Conservation (phyloP, 805 yeast genomes). For the Kuraishia hungarica region DNA sequence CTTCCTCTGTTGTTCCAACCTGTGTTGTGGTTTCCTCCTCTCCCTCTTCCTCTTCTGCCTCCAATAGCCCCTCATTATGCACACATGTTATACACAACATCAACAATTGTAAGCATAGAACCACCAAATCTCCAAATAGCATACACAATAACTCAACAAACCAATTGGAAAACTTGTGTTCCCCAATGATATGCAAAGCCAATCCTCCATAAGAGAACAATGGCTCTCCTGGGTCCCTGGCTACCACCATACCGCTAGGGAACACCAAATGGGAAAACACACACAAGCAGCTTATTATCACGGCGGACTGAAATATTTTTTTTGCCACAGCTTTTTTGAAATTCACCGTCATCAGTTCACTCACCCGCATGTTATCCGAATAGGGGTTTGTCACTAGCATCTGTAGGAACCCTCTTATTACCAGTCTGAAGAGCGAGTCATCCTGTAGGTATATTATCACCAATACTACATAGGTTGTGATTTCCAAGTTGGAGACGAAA, state of each 20-base stretch:
- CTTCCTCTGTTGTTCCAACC: background rate
- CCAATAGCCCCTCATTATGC: constrained; percentile 17
- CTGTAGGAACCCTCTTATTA: constrained; percentile 27
- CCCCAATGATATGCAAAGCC: constrained; percentile 39
- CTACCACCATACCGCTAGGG: constrained; percentile 14
- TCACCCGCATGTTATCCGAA: constrained; percentile 20
- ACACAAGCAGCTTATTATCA: constrained; percentile 16
- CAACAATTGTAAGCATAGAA: constrained; percentile 21
- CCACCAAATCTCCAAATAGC: constrained; percentile 21
- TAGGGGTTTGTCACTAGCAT: constrained; percentile 32
- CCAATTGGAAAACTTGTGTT: constrained; percentile 17
- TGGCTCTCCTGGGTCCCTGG: background rate
- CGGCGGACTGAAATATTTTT: constrained; percentile 18
- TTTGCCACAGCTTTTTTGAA: constrained; percentile 19
- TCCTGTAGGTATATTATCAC: constrained; percentile 32
- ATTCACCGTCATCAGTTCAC: constrained; percentile 12
- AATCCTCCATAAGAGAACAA: constrained; percentile 28
- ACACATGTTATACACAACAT: constrained; percentile 22
- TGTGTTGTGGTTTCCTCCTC: background rate
- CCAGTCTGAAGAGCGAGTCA: constrained; percentile 24
- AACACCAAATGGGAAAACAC: constrained; percentile 27
- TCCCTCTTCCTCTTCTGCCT: constrained; percentile 13
- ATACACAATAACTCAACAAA: constrained; percentile 17
- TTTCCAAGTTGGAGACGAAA: constrained; percentile 24
- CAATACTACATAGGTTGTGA: constrained; percentile 27